Evolutionary conservation across 768 basidiomycete species (phyloP).

Genomic region (Russula sp.): DNA sequence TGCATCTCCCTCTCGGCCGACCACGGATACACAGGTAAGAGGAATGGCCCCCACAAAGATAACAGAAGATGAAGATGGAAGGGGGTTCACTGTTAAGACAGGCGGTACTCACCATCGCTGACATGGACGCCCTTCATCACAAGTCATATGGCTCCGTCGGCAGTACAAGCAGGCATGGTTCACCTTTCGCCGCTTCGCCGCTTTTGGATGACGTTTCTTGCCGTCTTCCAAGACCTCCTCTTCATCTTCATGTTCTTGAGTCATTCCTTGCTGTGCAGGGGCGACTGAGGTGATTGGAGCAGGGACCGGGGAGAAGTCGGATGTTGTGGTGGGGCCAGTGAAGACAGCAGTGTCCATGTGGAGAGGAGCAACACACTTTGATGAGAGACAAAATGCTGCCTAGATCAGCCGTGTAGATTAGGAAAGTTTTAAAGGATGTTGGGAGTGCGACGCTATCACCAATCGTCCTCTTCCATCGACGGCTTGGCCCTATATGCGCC

Average conservation of each 20-base stretch:
- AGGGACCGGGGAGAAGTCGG: background rate
- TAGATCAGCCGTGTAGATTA: background rate
- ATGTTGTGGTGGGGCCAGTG: background rate
- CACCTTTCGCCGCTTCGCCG: constrained; percentile 69
- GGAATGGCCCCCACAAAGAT: background rate
- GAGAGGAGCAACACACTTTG: background rate
- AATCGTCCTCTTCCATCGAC: background rate
- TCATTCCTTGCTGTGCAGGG: background rate
- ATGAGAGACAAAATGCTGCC: background rate
- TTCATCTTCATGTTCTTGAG: constrained; percentile 14
- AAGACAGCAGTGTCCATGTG: background rate
- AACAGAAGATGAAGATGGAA: constrained; percentile 7
- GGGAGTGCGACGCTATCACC: background rate
- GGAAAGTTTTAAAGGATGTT: background rate
- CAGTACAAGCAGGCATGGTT: constrained; percentile 94
- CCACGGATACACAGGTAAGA: constrained; percentile 3
- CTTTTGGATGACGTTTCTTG: constrained; percentile 36
- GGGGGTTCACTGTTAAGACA: background rate
- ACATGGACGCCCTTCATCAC: constrained; percentile 85
- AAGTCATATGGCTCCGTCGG: constrained; percentile 87
- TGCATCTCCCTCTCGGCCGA: background rate
- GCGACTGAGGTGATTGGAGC: background rate
- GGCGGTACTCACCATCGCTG: constrained; percentile 77
- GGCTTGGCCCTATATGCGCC: background rate
- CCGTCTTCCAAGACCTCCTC: constrained; percentile 30